Base-by-base conservation (phyloP, 768 basidiomycete genomes). In the Coprinellus micaceus region DNA sequence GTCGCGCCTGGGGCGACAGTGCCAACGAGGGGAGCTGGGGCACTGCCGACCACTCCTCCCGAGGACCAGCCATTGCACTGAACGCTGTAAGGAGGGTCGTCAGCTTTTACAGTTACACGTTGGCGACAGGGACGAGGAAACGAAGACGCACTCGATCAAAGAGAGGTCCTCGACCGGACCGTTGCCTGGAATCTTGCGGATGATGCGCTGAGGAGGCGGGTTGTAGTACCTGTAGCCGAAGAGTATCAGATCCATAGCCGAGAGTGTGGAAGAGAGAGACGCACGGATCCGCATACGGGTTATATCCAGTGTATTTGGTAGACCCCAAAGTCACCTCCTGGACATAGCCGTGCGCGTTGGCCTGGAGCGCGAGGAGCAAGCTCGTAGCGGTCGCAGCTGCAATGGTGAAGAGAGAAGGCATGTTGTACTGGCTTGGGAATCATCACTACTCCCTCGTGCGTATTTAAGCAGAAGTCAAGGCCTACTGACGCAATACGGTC, bases 1-100 rank as follows among this genome's bases (percentile, higher is more conserved):
- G 68, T 65, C 10, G 68, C 67, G 13, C 76, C 77, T 3, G 77
- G 71, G 3, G 72, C 67, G 29, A 76, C 68, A 1, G 71, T 75
- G 4, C 73, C 76, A 53, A 64, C 63, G 29, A 77, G 53, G 3
- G 73, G 69, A 4, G 74, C 74, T 19, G 77, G 76, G 2, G 66
- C 64, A 17, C 70, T 69, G 22, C 71, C 71, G 25, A 48, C 40
- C 11, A 60, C 52, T 15, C 59, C 66, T 29, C 64, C 63, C 13
- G 64, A 65, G 7, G 61, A 52, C 59, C 60, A 69, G 2, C 67
- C 66, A 45, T 70, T 71, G 54, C 71, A 72, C 54, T 72, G 71
- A 33, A 72, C 56, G 52, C 69, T 65, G 26, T 1, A 26, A 17
- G 15, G 21, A 5, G 15, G 6, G 24, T 40, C n/a, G 24, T 11